Conservation (phyloP, 495 filamentous ascomycete species). For the Cetradonia linearis region DNA sequence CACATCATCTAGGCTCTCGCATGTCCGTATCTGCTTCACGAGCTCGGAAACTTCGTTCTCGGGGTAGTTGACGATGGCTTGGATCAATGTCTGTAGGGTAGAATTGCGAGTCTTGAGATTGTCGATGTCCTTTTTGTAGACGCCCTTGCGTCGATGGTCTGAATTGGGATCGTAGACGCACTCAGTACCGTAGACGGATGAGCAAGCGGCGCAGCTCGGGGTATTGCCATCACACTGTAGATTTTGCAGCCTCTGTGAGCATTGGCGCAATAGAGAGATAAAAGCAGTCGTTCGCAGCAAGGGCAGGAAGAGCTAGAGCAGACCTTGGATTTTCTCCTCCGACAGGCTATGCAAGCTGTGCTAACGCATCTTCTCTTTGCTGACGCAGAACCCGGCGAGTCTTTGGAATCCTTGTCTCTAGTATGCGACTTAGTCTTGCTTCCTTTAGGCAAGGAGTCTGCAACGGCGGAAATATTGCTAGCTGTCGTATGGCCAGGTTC, state of each 20-base stretch:
- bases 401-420: slow-evolving; percentile 28
- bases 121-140: slow-evolving; percentile 91
- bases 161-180: slow-evolving; percentile 83
- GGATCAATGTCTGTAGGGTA: slow-evolving; percentile 81
- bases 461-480: neutral
- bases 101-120: slow-evolving; percentile 76
- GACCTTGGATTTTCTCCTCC: slow-evolving; percentile 81
- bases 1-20: slow-evolving; percentile 82
- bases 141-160: slow-evolving; percentile 90
- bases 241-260: slow-evolving; percentile 8
- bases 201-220: slow-evolving; percentile 87
- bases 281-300: neutral
- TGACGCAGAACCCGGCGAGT: slow-evolving; percentile 27
- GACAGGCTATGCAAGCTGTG: slow-evolving; percentile 86
- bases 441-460: neutral
- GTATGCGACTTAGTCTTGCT: slow-evolving; percentile 20
- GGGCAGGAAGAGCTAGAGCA: neutral
- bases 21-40: slow-evolving; percentile 78
- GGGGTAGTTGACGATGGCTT: slow-evolving; percentile 80
- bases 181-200: slow-evolving; percentile 84
- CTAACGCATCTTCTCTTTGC: slow-evolving; percentile 80
- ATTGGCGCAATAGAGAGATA: neutral
- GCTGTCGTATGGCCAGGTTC: slow-evolving; percentile 7
- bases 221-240: slow-evolving; percentile 78
- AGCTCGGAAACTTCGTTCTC: slow-evolving; percentile 71